These are phyloP conservation scores for Cutaneotrichosporon cyanovorans DNA, from an alignment of 1,284 basidiomycete species.

Conservation along the genomic window DNA sequence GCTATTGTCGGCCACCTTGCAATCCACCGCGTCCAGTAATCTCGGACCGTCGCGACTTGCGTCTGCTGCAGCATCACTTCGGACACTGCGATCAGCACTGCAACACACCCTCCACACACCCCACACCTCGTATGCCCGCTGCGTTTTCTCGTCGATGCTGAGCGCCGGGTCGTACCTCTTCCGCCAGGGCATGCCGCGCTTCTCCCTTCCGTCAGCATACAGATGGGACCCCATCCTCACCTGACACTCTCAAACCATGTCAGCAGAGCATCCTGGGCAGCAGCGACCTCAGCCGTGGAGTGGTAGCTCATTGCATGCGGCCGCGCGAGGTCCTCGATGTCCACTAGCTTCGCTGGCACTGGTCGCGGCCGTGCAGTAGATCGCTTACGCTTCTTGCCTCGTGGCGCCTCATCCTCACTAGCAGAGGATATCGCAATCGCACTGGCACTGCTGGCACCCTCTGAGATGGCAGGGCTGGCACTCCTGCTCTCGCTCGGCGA, in stretches of 20 bases:
- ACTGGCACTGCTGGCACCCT: not conserved
- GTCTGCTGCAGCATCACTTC: constrained; percentile 99
- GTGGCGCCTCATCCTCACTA: not conserved
- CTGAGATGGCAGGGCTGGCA: not conserved
- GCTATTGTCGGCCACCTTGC: constrained; percentile 71
- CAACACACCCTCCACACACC: not conserved
- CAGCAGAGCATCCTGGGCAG: constrained; percentile 28
- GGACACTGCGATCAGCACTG: constrained; percentile 49
- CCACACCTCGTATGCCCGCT: constrained; percentile 45
- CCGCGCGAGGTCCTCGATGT: constrained; percentile 18
- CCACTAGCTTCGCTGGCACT: not conserved
- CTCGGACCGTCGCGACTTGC: constrained; percentile 74
- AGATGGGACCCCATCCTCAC: constrained; percentile 11
- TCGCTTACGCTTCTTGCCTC: constrained; percentile 8
- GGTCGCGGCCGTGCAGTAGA: not conserved
- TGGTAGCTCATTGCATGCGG: constrained; percentile 33
- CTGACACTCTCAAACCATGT: constrained; percentile 42
- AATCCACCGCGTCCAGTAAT: constrained; percentile 83
- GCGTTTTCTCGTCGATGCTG: constrained; percentile 35
- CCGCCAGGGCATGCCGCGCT: constrained; percentile 46
- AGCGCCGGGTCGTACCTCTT: constrained; percentile 29
- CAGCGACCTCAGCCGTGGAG: constrained; percentile 14
- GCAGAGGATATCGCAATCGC: not conserved
- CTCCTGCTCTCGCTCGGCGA: not conserved
- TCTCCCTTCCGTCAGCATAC: constrained; percentile 23